Conservation (phyloP, 768 basidiomycete species). For the Tricholoma hemisulphureum region DNA sequence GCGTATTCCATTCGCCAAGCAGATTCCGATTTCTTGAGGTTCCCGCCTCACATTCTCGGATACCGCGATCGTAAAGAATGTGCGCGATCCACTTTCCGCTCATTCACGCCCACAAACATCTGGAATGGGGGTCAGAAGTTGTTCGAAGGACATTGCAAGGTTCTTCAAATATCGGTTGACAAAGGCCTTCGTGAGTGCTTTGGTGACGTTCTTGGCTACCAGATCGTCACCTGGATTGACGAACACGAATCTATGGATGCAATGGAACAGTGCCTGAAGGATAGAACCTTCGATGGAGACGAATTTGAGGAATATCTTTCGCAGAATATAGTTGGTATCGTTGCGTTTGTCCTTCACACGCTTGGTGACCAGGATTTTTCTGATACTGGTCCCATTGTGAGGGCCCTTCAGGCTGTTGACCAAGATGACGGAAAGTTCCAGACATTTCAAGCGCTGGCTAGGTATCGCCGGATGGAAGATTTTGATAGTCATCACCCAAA, state of each 20-base stretch:
- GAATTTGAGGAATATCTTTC: constrained; percentile 38
- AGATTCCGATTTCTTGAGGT: constrained; percentile 50
- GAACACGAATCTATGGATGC: constrained; percentile 22
- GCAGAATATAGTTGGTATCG: constrained; percentile 54
- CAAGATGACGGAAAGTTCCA: not conserved
- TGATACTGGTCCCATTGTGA: constrained; percentile 46
- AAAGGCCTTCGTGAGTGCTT: constrained; percentile 65
- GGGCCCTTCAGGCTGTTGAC: constrained; percentile 39
- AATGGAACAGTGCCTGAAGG: constrained; percentile 36
- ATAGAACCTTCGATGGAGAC: constrained; percentile 28
- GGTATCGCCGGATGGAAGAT: constrained; percentile 47
- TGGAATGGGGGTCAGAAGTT: constrained; percentile 41
- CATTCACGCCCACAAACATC: constrained; percentile 68
- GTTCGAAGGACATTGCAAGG: constrained; percentile 64
- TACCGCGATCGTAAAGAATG: constrained; percentile 66
- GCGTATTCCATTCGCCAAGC: constrained; percentile 61
- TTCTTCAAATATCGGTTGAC: constrained; percentile 44
- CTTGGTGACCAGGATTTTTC: constrained; percentile 69
- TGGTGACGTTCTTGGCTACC: constrained; percentile 65
- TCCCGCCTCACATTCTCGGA: constrained; percentile 76
- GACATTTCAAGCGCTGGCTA: constrained; percentile 50
- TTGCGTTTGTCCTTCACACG: constrained; percentile 56
- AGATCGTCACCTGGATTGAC: constrained; percentile 50
- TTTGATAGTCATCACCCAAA: constrained; percentile 63
- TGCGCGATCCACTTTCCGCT: constrained; percentile 62